Evolutionary conservation across 345 rosid species (phyloP).

Genomic region (Hibiscus mutabilis): DNA sequence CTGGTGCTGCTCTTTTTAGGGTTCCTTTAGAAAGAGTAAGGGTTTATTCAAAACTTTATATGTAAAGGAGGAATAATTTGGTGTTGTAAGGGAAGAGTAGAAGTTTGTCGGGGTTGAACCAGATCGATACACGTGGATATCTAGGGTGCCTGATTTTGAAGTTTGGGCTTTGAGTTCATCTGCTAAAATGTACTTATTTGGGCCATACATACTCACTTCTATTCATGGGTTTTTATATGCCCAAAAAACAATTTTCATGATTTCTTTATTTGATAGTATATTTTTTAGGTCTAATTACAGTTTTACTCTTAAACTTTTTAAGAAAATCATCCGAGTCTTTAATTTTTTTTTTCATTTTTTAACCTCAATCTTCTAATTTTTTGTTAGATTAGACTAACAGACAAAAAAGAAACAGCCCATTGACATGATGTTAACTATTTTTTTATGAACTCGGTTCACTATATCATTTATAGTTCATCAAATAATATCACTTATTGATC

Average conservation of each 20-base stretch:
- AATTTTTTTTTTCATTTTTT: too few species aligned
- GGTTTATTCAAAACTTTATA: conserved; percentile 10
- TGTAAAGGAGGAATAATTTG: neutral
- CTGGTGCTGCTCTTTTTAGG: neutral
- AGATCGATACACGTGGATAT: neutral
- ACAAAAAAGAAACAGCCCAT: too few species aligned
- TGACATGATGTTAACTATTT: too few species aligned
- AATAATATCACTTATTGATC: too few species aligned
- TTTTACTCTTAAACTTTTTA: too few species aligned
- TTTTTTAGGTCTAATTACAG: too few species aligned
- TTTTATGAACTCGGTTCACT: too few species aligned
- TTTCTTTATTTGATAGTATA: too few species aligned
- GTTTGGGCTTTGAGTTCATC: neutral
- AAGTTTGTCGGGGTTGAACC: neutral
- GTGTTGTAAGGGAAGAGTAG: neutral
- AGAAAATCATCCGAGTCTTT: too few species aligned
- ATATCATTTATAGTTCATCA: too few species aligned
- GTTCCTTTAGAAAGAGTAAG: conserved; percentile 4
- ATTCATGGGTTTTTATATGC: neutral
- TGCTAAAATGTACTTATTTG: neutral
- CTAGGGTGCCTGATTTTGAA: neutral
- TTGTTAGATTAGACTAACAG: too few species aligned
- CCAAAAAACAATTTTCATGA: neutral
- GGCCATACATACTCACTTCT: neutral
- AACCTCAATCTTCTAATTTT: too few species aligned